Percentiles rank a stretch among this genome's conserved stretches.
These are phyloP conservation scores for Solanum paucissectum DNA, from an alignment of 257 asterid species.

Conservation along the genomic window DNA sequence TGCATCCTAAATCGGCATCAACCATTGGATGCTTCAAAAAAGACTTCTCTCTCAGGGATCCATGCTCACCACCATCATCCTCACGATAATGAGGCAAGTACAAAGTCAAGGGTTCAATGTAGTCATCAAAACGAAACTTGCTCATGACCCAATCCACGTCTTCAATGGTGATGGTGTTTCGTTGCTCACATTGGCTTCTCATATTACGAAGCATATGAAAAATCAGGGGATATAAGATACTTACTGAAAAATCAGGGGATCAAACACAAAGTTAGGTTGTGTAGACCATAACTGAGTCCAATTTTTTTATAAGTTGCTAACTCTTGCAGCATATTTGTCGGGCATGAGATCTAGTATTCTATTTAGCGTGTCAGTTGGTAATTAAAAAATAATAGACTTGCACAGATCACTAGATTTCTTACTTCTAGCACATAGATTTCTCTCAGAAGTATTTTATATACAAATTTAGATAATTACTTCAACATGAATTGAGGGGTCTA, in stretches of 20 bases:
- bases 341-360: not conserved
- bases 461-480: not conserved
- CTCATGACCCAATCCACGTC: no score
- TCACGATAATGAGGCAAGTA: no score
- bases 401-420: not conserved
- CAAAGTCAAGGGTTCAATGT: no score
- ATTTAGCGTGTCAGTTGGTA: not conserved
- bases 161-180: no score
- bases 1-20: no score
- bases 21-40: no score
- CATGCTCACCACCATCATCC: no score
- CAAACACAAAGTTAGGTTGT: not conserved
- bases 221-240: not conserved
- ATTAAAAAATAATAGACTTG: not conserved
- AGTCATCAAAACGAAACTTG: no score
- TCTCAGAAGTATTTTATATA: not conserved
- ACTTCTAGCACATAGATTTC: not conserved
- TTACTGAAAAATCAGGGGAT: not conserved
- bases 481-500: not conserved
- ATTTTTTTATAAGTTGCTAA: not conserved
- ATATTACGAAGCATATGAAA: no score
- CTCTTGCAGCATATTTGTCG: not conserved
- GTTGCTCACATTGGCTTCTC: no score
- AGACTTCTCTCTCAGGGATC: no score
- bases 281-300: not conserved